A percentile compares a stretch with the other conserved stretches of the same genome.
Evolutionary conservation across 805 yeast genomes (phyloP).

Genomic region (Myxozyma neotropica): DNA sequence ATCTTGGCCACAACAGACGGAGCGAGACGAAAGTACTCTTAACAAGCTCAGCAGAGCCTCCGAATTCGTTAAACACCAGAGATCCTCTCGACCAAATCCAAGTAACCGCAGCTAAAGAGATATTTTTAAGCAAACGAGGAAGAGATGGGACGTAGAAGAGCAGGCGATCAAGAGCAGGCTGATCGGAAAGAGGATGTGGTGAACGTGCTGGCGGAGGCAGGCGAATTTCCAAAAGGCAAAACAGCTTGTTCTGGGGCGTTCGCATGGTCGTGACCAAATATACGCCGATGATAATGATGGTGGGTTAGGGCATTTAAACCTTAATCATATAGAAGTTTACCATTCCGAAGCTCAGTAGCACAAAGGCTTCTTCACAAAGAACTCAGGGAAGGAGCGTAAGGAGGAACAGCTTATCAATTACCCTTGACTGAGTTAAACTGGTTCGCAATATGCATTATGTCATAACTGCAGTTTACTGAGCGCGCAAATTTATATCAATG

Average conservation of each 20-base stretch:
- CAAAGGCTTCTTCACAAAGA: too few relatives aligned
- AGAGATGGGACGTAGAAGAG: not conserved
- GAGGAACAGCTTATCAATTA: too few relatives aligned
- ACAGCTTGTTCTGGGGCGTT: not conserved
- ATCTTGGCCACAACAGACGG: conserved; percentile 16
- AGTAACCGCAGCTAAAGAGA: not conserved
- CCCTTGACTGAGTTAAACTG: too few relatives aligned
- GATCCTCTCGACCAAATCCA: not conserved
- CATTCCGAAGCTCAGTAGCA: too few relatives aligned
- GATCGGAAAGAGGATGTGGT: conserved; percentile 2
- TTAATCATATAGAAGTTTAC: too few relatives aligned
- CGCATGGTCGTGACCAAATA: not conserved
- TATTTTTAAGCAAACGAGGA: not conserved
- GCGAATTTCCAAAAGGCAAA: conserved; percentile 6
- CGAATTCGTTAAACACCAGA: not conserved
- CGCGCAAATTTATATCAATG: too few relatives aligned
- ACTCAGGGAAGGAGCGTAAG: too few relatives aligned
- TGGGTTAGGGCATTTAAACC: conserved; percentile 15
- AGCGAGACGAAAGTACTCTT: conserved; percentile 5
- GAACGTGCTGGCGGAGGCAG: not conserved
- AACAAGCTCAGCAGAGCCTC: conserved; percentile 11
- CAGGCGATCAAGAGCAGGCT: not conserved
- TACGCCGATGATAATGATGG: not conserved
- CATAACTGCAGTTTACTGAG: too few relatives aligned
- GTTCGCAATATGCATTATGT: too few relatives aligned